Conservation (phyloP, 2,329 filamentous ascomycete species). For the Scytalidium sp. region DNA sequence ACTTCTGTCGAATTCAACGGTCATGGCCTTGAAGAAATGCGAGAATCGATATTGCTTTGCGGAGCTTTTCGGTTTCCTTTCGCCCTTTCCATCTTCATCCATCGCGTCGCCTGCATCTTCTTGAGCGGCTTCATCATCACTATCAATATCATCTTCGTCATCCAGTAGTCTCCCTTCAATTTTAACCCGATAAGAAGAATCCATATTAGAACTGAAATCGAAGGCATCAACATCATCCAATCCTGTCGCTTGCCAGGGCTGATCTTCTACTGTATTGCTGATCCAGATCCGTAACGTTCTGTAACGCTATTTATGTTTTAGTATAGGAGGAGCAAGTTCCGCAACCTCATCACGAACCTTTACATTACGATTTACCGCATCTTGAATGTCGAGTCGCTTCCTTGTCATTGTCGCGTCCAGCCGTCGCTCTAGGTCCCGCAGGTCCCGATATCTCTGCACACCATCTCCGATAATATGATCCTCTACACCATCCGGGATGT, state of each 20-base stretch:
- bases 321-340: background rate
- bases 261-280: conserved; percentile 89
- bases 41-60: conserved; percentile 60
- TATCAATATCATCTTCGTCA: conserved; percentile 53
- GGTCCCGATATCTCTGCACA: conserved; percentile 74
- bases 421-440: conserved; percentile 83
- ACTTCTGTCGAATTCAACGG: conserved; percentile 67
- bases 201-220: conserved; percentile 74
- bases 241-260: conserved; percentile 79
- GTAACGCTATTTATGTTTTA: conserved; percentile 52
- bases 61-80: conserved; percentile 30
- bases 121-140: conserved; percentile 45
- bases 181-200: conserved; percentile 84
- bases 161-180: conserved; percentile 85
- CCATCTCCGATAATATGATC: conserved; percentile 79
- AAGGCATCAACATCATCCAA: conserved; percentile 69
- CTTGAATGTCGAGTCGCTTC: conserved; percentile 87
- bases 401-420: conserved; percentile 92
- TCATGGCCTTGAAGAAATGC: conserved; percentile 79
- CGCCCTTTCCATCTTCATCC: conserved; percentile 54
- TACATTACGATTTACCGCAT: conserved; percentile 70
- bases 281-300: conserved; percentile 91
- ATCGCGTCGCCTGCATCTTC: conserved; percentile 45
- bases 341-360: conserved; percentile 50
- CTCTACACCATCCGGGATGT: conserved; percentile 86